Base-by-base conservation (phyloP, 2,329 filamentous ascomycete species). In the Aspergillus amoenus region DNA sequence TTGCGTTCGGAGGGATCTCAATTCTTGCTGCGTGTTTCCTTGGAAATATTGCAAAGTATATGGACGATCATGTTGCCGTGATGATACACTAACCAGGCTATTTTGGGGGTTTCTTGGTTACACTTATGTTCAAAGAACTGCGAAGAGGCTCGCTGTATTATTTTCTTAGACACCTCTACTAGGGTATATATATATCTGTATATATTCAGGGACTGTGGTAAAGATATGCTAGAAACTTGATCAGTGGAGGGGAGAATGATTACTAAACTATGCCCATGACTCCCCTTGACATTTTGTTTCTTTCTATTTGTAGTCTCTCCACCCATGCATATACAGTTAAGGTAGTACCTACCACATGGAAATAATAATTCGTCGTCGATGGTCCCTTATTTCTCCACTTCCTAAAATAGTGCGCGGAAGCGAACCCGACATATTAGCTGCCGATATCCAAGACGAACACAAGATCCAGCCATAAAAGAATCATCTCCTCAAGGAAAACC, bases 1-100 rank as follows among this genome's bases (percentile, higher is more conserved):
- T 88, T 66, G 84, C 80, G 0, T 88, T 88, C 68, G 86, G 86
- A 0, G 76, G 61, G 0, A 67, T 85, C 0, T 79, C 81, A 5
- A 82, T 87, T 47, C 50, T 86, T n/a, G 78, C 84, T 0, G 80
- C 82, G 54, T 76, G 81, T 55, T 84, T 87, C 61, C 69, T 88
- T 67, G 83, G 82, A 1, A 80, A 87, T 64, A 85, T 88, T 53
- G 76, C 73, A 39, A 71, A 79, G 67, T 84, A 82, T 61, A 83
- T 86, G 80, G 80, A 83, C 66, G 80, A 85, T 59, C 79, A 83
- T 69, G 78, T 85, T 30, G 82, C 82, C 2, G 82, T 84, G 13
- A 77, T 81, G 15, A 78, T 61, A 44, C 58, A 56, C 27, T 61
- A 52, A 41, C 9, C 9, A 12, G 9, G 40, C 11, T 21, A 42